phyloP scores from a whole-genome alignment of 169 alveolate species.

The Theileria orientalis region DNA sequence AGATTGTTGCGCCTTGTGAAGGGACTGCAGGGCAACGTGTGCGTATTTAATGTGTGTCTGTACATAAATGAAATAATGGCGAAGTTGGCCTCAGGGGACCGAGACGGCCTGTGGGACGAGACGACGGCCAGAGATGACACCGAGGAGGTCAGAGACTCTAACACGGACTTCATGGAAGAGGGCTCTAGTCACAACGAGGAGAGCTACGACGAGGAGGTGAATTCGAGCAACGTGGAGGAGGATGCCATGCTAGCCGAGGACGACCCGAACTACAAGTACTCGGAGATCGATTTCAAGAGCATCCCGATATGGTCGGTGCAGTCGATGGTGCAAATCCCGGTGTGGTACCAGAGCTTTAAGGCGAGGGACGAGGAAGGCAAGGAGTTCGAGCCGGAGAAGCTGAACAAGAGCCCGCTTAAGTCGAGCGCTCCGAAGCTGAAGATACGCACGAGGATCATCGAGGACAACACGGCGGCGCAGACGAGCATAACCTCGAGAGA shows the following conservation, averaged over 20 bases:
- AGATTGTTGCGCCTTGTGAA: slow-evolving; percentile 1
- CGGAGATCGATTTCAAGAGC: background rate
- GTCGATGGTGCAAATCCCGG: slow-evolving; percentile 50
- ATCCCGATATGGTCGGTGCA: slow-evolving; percentile 54
- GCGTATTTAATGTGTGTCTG: slow-evolving; percentile 42
- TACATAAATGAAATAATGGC: slow-evolving; percentile 25
- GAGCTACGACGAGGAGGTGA: background rate
- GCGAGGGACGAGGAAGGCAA: background rate
- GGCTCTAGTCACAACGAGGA: background rate
- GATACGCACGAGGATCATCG: background rate
- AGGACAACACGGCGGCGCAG: background rate
- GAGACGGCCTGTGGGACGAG: slow-evolving; percentile 47
- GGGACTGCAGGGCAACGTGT: slow-evolving; percentile 24
- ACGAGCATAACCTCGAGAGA: background rate
- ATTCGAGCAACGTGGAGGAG: background rate
- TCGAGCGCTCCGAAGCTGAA: background rate
- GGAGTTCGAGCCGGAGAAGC: background rate
- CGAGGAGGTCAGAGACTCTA: background rate
- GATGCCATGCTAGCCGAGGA: background rate
- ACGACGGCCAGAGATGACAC: slow-evolving; percentile 32
- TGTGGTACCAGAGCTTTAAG: slow-evolving; percentile 51
- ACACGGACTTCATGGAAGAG: background rate
- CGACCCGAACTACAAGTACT: background rate
- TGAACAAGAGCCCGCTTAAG: background rate
- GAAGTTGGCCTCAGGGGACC: slow-evolving; percentile 12